Evolutionary conservation across 192 early-diverging fungal species (phyloP).

Genomic region (Backusella mclennaniae): DNA sequence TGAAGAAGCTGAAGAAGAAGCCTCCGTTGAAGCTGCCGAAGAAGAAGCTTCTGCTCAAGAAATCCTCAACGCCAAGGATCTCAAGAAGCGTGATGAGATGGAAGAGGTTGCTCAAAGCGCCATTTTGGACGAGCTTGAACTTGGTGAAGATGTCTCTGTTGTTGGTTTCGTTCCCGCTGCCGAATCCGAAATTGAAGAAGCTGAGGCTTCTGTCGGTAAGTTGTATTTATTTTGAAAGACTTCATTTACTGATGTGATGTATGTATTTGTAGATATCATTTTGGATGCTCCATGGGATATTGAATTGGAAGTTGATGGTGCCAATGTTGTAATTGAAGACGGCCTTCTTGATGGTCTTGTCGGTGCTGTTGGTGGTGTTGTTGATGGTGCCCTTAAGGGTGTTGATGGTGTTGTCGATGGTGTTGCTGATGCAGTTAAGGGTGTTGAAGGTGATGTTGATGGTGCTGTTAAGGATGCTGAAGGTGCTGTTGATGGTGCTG

Average conservation of each 20-base stretch:
- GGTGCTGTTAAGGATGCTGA: no score
- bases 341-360: not conserved
- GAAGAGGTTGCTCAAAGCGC: not conserved
- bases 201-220: not conserved
- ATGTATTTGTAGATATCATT: not conserved
- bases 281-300: not conserved
- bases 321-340: not conserved
- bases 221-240: not conserved
- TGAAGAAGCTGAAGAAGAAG: not conserved
- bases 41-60: not conserved
- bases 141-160: not conserved
- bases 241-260: not conserved
- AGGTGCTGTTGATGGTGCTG: not conserved
- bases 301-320: not conserved
- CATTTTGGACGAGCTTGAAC: not conserved
- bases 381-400: not conserved
- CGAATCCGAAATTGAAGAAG: not conserved
- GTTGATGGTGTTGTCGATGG: not conserved
- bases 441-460: no score
- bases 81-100: slow-evolving; percentile 7
- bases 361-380: not conserved
- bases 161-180: not conserved
- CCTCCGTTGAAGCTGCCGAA: not conserved
- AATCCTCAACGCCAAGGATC: not conserved
- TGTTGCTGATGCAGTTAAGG: no score